A percentile compares a stretch with the other conserved stretches of the same genome.
These are phyloP conservation scores for Synchytrium microbalum DNA, from an alignment of 371 early-diverging fungal genomes.

Conservation along the genomic window DNA sequence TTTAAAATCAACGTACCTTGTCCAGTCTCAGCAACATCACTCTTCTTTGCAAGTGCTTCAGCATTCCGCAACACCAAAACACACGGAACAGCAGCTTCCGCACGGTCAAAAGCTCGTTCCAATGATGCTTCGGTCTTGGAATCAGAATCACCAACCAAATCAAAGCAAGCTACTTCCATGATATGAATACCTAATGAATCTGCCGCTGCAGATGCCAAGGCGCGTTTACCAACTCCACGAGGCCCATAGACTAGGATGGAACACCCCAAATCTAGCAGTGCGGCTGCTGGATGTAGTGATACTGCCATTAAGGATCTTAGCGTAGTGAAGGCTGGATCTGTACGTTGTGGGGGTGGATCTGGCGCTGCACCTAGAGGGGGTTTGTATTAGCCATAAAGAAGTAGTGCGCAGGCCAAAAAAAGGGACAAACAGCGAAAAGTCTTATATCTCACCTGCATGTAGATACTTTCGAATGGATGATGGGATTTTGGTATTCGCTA, in stretches of 20 bases:
- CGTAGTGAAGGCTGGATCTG: background rate
- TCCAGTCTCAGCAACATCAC: constrained; percentile 55
- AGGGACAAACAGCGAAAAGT: background rate
- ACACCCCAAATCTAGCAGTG: constrained; percentile 59
- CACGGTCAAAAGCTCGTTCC: constrained; percentile 67
- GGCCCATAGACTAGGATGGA: constrained; percentile 71
- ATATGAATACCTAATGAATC: constrained; percentile 69
- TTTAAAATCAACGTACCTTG: constrained; percentile 43
- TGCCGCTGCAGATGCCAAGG: constrained; percentile 52
- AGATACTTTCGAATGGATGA: constrained; percentile 16
- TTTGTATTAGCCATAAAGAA: background rate
- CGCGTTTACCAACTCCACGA: constrained; percentile 77
- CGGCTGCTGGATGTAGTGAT: constrained; percentile 64
- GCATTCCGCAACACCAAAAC: constrained; percentile 66
- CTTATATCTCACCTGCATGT: constrained; percentile 8
- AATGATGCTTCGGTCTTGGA: constrained; percentile 67
- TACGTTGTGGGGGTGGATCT: background rate
- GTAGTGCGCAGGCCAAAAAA: background rate
- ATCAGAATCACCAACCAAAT: constrained; percentile 70
- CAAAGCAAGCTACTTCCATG: constrained; percentile 62
- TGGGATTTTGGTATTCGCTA: constrained; percentile 56
- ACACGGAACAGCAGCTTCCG: constrained; percentile 70
- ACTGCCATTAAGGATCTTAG: constrained; percentile 42
- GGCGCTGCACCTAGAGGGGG: background rate
- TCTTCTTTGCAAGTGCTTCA: constrained; percentile 69